Base-by-base conservation (phyloP, 2,329 filamentous ascomycete species). In the Aspergillus ustus region DNA sequence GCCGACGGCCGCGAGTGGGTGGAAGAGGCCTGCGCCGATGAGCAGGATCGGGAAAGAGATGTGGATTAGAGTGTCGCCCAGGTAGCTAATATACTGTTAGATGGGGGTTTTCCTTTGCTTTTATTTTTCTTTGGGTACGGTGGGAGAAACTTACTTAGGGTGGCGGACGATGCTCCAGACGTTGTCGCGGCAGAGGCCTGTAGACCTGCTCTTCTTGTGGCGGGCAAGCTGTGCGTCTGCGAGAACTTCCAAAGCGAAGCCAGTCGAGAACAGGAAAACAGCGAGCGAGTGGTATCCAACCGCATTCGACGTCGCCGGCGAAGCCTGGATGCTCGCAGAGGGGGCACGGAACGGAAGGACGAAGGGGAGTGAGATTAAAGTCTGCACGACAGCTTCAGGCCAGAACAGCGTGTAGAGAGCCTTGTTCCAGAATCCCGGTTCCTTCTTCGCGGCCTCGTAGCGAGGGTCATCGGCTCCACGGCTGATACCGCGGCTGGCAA, bases 81-180 rank as follows among this genome's bases (percentile, higher is more conserved):
- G 81, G 68, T 87, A 88, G 75, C 85, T 87, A 13, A 40, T 13
- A 0, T 17, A 5, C 29, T 4, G 31, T 57, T 49, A 57, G 19
- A 3, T 20, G 19, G 13, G 7, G 4, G 56, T 44, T 59, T 60
- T 15, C n/a, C 8, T 20, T n/a, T n/a, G n/a, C n/a, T n/a, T n/a
- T n/a, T n/a, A n/a, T n/a, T n/a, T n/a, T n/a, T n/a, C n/a, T 1
- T 37, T 50, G 25, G 20, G 7, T 2, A 3, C 1, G 19, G 8
- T 4, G 44, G 6, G n/a, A 7, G 11, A n/a, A 19, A 76, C 83
- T 72, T 77, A 87, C 85, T 88, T 88, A 0, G 86, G 86, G 73
- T 88, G 85, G 52, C 86, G 76, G 28, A 87, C 85, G 34, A 88
- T 80, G 66, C 84, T 85, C 84, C 85, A 88, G 31, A 88, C 86